These are phyloP conservation scores for Isatis tinctoria DNA, from an alignment of 345 rosid genomes.

Conservation along the genomic window DNA sequence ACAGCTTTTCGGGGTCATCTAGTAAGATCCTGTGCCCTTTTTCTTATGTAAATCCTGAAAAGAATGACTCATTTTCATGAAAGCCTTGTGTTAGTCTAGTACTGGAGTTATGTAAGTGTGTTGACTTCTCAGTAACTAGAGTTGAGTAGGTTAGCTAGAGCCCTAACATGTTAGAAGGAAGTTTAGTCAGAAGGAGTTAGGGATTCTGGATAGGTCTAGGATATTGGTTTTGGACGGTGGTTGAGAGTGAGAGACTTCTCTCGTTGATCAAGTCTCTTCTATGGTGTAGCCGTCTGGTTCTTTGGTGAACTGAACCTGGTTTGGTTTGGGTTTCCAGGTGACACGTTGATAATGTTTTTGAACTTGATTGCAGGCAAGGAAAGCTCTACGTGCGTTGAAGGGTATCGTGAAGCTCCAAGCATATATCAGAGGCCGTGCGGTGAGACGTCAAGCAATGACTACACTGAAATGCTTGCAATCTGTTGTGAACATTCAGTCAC, in stretches of 20 bases:
- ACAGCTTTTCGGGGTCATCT: slow-evolving; percentile 70
- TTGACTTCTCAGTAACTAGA: neutral
- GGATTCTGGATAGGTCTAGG: neutral
- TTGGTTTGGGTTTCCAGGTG: neutral
- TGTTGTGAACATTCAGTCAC: slow-evolving; percentile 73
- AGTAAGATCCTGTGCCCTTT: slow-evolving; percentile 41
- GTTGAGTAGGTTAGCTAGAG: slow-evolving; percentile 3
- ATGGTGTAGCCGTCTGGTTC: neutral
- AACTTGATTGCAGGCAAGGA: slow-evolving; percentile 60
- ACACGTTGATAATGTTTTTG: neutral
- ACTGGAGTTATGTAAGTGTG: neutral
- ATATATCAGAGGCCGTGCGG: slow-evolving; percentile 67
- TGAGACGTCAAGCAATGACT: slow-evolving; percentile 76
- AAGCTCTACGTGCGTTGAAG: slow-evolving; percentile 82
- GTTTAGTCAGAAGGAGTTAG: neutral
- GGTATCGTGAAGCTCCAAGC: slow-evolving; percentile 96
- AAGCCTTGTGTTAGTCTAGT: neutral
- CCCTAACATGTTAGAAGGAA: neutral
- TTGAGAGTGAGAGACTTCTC: neutral
- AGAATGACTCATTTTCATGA: neutral
- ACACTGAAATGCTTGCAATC: slow-evolving; percentile 85
- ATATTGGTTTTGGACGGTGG: neutral
- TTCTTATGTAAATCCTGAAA: neutral
- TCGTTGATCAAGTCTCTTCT: neutral
- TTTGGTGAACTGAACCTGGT: no score